Percentiles rank a stretch among this genome's conserved stretches.
These are phyloP conservation scores for Solanum chilense DNA, from an alignment of 257 asterid species.

Conservation along the genomic window DNA sequence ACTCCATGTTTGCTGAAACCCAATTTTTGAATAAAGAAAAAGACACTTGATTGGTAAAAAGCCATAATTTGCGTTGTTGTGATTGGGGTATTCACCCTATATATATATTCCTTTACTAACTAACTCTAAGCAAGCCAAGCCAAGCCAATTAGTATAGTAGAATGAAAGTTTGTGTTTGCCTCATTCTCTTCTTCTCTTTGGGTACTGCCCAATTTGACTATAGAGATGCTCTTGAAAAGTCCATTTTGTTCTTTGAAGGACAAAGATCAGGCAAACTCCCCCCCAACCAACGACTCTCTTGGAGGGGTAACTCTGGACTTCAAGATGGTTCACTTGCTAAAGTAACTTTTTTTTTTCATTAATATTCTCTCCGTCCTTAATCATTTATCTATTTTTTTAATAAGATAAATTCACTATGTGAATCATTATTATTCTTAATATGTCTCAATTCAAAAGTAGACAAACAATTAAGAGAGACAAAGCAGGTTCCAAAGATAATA, in stretches of 20 bases:
- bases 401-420: too few relatives aligned
- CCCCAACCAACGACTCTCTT: slow-evolving; percentile 23
- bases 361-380: too few relatives aligned
- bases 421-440: too few relatives aligned
- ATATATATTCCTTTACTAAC: not conserved
- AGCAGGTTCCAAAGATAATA: not conserved
- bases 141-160: not conserved
- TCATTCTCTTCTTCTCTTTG: not conserved
- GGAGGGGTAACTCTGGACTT: slow-evolving; percentile 68
- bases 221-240: slow-evolving; percentile 69
- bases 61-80: not conserved
- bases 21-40: not conserved
- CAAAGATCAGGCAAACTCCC: slow-evolving; percentile 81
- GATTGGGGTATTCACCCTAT: not conserved
- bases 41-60: not conserved
- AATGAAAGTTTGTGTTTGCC: not conserved
- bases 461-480: too few relatives aligned
- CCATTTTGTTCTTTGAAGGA: slow-evolving; percentile 78
- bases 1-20: not conserved
- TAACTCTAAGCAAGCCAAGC: not conserved
- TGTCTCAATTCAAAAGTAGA: too few relatives aligned
- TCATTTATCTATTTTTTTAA: too few relatives aligned
- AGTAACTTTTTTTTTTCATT: slow-evolving; percentile 2
- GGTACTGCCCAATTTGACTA: slow-evolving; percentile 29
- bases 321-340: slow-evolving; percentile 54